Evolutionary conservation across 1,139 yeast genomes (phyloP), one percentile per base, ranked within the genome.

Genomic region (Ogataea hybrid): DNA sequence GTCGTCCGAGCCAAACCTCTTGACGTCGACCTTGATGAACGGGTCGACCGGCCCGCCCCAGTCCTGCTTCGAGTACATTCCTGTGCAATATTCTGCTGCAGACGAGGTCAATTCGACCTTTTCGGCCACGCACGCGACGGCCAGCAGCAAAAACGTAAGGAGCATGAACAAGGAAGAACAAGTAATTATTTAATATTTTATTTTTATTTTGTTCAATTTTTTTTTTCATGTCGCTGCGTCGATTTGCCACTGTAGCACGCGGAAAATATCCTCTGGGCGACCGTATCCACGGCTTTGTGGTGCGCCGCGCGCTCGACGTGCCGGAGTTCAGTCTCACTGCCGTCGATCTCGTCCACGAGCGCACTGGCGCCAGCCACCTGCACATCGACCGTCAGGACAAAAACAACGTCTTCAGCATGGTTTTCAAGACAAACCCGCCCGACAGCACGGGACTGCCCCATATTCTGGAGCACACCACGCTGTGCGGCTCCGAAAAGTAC

Each of bases 381-480:
- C 98, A 92, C 61, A 76, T 92, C 43, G 95, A 84, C 52, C 70
- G 92, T 39, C 78, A 81, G 46, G 96, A 90, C 58, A 71, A 71
- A 44, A 90, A 89, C 60, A 87, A 87, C 58, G 97, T 89, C 14
- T 92, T 92, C 62, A 81, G 92, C 50, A 77, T 94, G 39, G 92
- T 87, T 0, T 90, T 92, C 69, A 88, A 88, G 64, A 92, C 99
- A 0, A 86, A 89, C 54, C 96, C 98, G 0, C 96, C 97, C 0
- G 84, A 94, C 61, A 72, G 79, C 27, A 86, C 96, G 2, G 99
- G 99, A 11, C 87, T 92, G 4, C 97, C 99, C 6, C 98, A 92
- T 63, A 90, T 92, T 45, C 67, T 92, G 47, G 97, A 92, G 61
- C 98, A 92, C 61, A 90, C 97, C 7, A 89, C 97, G 1, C 69